Evolutionary conservation across 768 basidiomycete genomes (phyloP), one percentile per base, ranked within the genome.

Genomic region (Amanita pallidorosea): DNA sequence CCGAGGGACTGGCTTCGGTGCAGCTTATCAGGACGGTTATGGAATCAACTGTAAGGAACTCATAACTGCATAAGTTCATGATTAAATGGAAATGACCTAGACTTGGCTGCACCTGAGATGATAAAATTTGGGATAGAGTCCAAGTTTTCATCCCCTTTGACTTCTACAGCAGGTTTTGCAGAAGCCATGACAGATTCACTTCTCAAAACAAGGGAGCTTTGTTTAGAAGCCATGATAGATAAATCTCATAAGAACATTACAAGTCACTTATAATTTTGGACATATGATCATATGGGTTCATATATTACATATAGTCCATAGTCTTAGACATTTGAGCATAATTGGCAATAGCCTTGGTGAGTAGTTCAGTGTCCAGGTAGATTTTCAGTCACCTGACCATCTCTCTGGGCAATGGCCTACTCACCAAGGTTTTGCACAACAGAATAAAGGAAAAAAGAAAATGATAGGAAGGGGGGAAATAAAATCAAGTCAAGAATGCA

Each of bases 111-210:
- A 12, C 79, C 83, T 12, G 67, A 82, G 38, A 71, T 81, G 52
- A 72, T 98, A 61, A 94, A 92, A 65, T 93, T 96, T 67, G 93
- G 95, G 2, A 81, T 96, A 61, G 95, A 98, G 63, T 89, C 86
- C 41, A 98, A 98, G 64, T 68, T 73, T 53, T 85, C 85, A 5
- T 80, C 73, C 54, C 60, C 74, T 3, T 59, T 67, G 15, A 94
- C 92, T 15, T 88, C 87, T 15, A 95, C 91, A 12, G 63, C 70
- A 7, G 51, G 53, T 22, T 87, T 95, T 63, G 83, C 85, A 58
- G 60, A 70, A 42, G 75, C 77, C 20, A 66, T 96, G 44, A 61
- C 67, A 15, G 70, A 75, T 47, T 81, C 85, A 13, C 61, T 97
- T 56, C 60, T 70, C 49, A 83, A 90, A 55, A 88, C 95, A 83